Percentiles rank a stretch among this genome's conserved stretches.
Conservation (phyloP, 208 protist genomes). For the Trypanosoma brucei region DNA sequence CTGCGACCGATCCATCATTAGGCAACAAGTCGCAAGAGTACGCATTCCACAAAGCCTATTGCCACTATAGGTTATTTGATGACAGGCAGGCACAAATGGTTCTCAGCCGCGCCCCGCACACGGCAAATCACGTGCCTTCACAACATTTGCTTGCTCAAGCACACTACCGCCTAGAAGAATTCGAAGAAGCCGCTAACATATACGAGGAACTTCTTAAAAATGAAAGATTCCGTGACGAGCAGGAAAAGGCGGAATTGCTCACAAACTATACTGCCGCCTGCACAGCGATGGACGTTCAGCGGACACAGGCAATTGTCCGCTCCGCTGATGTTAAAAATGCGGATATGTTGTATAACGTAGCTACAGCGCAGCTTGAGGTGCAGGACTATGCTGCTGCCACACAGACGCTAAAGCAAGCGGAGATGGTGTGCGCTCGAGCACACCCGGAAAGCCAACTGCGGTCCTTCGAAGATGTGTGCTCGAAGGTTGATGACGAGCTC, state of each 20-base stretch:
- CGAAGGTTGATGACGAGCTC: constrained; percentile 25
- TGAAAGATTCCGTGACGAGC: constrained; percentile 52
- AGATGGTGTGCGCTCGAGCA: constrained; percentile 40
- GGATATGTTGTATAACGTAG: constrained; percentile 78
- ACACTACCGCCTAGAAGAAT: constrained; percentile 82
- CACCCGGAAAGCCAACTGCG: constrained; percentile 43
- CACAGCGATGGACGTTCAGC: constrained; percentile 23
- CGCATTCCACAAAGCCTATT: constrained; percentile 72
- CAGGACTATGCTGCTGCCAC: constrained; percentile 49
- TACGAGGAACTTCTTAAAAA: constrained; percentile 56
- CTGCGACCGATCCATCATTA: constrained; percentile 1
- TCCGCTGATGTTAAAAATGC: constrained; percentile 57
- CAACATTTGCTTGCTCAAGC: constrained; percentile 76
- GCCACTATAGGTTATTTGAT: constrained; percentile 59
- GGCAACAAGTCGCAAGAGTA: constrained; percentile 21
- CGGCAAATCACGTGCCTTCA: constrained; percentile 31
- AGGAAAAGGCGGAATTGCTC: constrained; percentile 65
- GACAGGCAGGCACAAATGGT: constrained; percentile 50
- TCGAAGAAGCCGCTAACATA: constrained; percentile 47
- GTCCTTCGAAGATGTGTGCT: constrained; percentile 46
- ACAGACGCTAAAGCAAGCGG: constrained; percentile 58
- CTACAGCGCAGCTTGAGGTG: constrained; percentile 57
- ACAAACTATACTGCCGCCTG: constrained; percentile 76
- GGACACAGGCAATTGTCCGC: constrained; percentile 43
- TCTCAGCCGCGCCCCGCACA: constrained; percentile 26